Evolutionary conservation across 306 rosid genomes (phyloP).

Genomic region (Inga oerstediana): DNA sequence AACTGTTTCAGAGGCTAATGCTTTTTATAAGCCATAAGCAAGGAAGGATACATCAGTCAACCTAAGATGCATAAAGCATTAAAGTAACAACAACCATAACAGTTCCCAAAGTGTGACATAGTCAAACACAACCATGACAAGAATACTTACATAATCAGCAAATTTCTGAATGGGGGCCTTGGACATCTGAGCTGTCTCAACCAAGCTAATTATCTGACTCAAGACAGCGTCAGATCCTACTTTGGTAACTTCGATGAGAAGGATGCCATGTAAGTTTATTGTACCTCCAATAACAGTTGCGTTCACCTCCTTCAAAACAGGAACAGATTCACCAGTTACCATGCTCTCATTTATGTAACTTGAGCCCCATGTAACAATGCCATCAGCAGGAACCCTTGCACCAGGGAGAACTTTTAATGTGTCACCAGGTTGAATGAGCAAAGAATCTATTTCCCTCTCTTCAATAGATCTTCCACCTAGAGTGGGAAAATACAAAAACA

Average conservation of each 20-base stretch:
- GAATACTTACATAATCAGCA: conserved; percentile 84
- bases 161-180: conserved; percentile 96
- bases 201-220: conserved; percentile 89
- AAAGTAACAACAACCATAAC: background rate
- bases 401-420: conserved; percentile 85
- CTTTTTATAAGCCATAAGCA: background rate
- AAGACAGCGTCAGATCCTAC: conserved; percentile 82
- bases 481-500: background rate
- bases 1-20: background rate
- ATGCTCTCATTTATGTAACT: conserved; percentile 88
- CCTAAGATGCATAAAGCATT: background rate
- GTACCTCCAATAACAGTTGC: conserved; percentile 82
- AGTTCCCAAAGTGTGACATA: conserved; percentile 1
- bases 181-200: conserved; percentile 95
- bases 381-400: conserved; percentile 84
- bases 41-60: conserved; percentile 15
- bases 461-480: conserved; percentile 62
- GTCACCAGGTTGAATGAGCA: conserved; percentile 78
- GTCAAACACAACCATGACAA: conserved; percentile 26
- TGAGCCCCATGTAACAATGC: conserved; percentile 76
- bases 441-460: conserved; percentile 84
- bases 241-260: conserved; percentile 70
- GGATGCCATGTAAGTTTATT: conserved; percentile 75
- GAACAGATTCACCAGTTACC: conserved; percentile 91
- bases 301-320: conserved; percentile 65